Conservation (phyloP, 495 filamentous ascomycete species). For the Talaromyces proteolyticus region DNA sequence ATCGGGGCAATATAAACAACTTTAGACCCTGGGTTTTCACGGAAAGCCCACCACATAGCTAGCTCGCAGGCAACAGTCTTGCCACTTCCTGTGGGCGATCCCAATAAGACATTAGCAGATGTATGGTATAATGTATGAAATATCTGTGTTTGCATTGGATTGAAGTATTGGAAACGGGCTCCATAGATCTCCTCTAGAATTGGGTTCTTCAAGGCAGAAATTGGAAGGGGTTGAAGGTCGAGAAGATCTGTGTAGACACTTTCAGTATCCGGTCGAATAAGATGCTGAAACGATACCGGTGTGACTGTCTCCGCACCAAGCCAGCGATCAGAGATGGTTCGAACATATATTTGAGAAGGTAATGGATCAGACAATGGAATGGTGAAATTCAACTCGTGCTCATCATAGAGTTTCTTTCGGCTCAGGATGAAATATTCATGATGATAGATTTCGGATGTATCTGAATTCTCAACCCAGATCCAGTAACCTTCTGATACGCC, state of each 20-base stretch:
- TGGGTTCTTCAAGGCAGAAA: conserved; percentile 82
- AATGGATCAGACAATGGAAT: conserved; percentile 91
- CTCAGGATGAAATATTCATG: conserved; percentile 94
- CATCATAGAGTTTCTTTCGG: conserved; percentile 81
- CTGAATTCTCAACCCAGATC: conserved; percentile 98
- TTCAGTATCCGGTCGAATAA: conserved; percentile 95
- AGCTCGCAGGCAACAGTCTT: conserved; percentile 95
- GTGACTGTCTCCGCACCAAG: conserved; percentile 94
- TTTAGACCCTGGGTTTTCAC: conserved; percentile 91
- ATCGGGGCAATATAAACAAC: conserved; percentile 99
- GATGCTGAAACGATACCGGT: conserved; percentile 92
- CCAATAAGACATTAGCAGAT: conserved; percentile 81
- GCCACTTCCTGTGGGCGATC: conserved; percentile 95
- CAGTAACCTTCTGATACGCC: conserved; percentile 94
- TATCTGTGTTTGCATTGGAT: conserved; percentile 98
- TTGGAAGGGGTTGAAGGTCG: conserved; percentile 84
- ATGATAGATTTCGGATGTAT: conserved; percentile 96
- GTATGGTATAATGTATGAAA: conserved; percentile 96
- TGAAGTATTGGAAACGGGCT: conserved; percentile 89
- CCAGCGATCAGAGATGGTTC: conserved; percentile 93
- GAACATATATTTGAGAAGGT: conserved; percentile 91
- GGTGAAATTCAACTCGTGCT: conserved; percentile 96
- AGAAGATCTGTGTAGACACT: conserved; percentile 93
- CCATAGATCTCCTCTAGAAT: conserved; percentile 83
- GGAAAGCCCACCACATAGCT: conserved; percentile 99